Evolutionary conservation across 1,139 yeast species (phyloP), one percentile per base, ranked within the genome.

Genomic region (Sugiyamaella neomexicana): DNA sequence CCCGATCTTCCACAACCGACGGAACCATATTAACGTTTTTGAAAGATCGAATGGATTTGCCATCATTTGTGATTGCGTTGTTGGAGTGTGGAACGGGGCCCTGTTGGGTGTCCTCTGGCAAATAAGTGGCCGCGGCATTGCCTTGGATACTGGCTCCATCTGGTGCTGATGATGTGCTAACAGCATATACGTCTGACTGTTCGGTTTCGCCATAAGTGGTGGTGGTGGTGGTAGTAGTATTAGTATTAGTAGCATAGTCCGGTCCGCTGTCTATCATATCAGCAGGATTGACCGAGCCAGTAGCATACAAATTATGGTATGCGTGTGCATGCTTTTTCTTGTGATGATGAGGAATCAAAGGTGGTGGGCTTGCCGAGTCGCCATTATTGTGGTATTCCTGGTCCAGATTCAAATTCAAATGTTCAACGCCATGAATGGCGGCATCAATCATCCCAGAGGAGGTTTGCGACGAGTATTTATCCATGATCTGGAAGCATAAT

Each of bases 1-100:
- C 75, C 58, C 96, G 76, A 57, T 81, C 79, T 2, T 74, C 77
- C 1, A 85, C 78, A 17, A 89, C 74, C 2, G 86, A 77, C 27
- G 82, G 76, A 58, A 77, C 60, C 56, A 70, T 57, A 48, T 55
- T 49, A 27, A 53, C 55, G 40, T 46, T 52, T 49, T 49, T 49
- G 38, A 39, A 53, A 8, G 53, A 49, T 25, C 50, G 34, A 12
- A 46, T 46, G 32, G 46, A 46, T 39, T 38, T 44, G 27, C 46
- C 49, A 2, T 29, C 40, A 31, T 43, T 50, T 46, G 39, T 36
- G 27, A 46, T 31, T 5, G 48, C 9, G 2, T 20, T 31, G 10
- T 27, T 16, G 20, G 23, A 9, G 20, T 43, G 39, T 6, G 49
- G 17, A 17, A 25, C 17, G 10, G 17, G 39, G 25, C 10, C 16